Evolutionary conservation across 179 eudicot genomes (phyloP).

Genomic region (Spergularia azorica): DNA sequence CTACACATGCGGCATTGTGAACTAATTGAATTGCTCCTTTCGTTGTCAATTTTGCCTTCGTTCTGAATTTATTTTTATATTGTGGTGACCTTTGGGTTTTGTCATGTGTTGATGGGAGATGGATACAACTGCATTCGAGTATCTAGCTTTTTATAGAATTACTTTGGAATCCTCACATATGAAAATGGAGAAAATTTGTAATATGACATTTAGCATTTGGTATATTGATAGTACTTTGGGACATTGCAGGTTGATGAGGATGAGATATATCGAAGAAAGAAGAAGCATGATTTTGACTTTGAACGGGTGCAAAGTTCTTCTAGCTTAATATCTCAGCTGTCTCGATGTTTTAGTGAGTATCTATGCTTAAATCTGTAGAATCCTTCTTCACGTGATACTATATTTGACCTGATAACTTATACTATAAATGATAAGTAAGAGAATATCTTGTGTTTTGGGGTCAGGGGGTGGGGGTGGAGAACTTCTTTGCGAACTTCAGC

Average conservation of each 20-base stretch:
- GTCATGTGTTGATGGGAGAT: neutral
- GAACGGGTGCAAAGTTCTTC: constrained; percentile 50
- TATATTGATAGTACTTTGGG: neutral
- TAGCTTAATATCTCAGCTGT: constrained; percentile 47
- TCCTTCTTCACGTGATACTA: neutral
- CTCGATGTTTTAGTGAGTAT: constrained; percentile 74
- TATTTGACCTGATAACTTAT: neutral
- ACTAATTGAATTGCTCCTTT: neutral
- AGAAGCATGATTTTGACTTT: constrained; percentile 44
- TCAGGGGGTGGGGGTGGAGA: neutral
- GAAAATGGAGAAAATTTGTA: neutral
- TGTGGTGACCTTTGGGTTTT: neutral
- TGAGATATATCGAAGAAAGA: constrained; percentile 49
- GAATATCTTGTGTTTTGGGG: neutral
- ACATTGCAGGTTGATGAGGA: constrained; percentile 67
- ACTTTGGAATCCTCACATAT: neutral
- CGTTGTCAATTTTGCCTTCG: too few relatives aligned
- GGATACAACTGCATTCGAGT: neutral
- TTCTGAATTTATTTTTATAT: neutral
- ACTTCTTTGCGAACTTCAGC: neutral
- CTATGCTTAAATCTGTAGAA: constrained; percentile 10
- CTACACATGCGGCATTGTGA: neutral
- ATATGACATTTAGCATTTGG: neutral
- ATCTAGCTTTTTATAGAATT: neutral
- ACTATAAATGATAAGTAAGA: too few relatives aligned